Percentiles rank a stretch among this genome's conserved stretches.
phyloP scores from a whole-genome alignment of 371 early-diverging fungal species.

The Globomyces sp. region DNA sequence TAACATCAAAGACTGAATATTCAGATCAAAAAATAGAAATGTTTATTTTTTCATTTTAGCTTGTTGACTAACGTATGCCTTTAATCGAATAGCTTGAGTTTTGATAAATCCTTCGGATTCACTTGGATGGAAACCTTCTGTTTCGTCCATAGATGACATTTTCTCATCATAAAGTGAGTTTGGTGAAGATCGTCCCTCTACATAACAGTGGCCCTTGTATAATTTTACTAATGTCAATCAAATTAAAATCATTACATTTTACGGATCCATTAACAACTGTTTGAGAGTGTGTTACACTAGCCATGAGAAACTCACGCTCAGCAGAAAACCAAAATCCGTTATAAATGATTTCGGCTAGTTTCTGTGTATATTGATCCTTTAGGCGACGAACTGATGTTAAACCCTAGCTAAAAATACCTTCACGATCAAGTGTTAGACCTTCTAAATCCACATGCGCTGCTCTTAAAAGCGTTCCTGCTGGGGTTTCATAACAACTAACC shows the following conservation, averaged over 20 bases:
- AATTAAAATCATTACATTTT: slow-evolving; percentile 42
- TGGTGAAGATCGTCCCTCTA: slow-evolving; percentile 86
- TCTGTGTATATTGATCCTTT: slow-evolving; percentile 66
- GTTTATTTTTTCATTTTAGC: slow-evolving; percentile 3
- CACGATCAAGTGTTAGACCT: slow-evolving; percentile 92
- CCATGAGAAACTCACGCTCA: slow-evolving; percentile 85
- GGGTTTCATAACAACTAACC: slow-evolving; percentile 94
- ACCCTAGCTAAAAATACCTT: slow-evolving; percentile 32
- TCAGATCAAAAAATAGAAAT: background rate
- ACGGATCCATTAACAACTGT: slow-evolving; percentile 85
- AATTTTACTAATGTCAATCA: slow-evolving; percentile 66
- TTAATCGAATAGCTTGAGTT: slow-evolving; percentile 92
- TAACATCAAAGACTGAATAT: too few species aligned
- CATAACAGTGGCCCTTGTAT: slow-evolving; percentile 89
- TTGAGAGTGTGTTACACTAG: slow-evolving; percentile 80
- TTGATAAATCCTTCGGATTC: slow-evolving; percentile 97
- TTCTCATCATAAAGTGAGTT: slow-evolving; percentile 88
- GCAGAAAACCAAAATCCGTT: slow-evolving; percentile 96
- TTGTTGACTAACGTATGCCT: slow-evolving; percentile 74
- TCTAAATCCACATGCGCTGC: slow-evolving; percentile 94
- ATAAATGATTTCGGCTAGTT: slow-evolving; percentile 71
- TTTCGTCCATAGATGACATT: slow-evolving; percentile 88
- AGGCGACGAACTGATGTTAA: slow-evolving; percentile 67
- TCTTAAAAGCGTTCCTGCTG: slow-evolving; percentile 93
- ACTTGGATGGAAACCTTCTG: slow-evolving; percentile 88